Conservation (phyloP, 2,329 filamentous ascomycete genomes). For the Byssothecium circinans region DNA sequence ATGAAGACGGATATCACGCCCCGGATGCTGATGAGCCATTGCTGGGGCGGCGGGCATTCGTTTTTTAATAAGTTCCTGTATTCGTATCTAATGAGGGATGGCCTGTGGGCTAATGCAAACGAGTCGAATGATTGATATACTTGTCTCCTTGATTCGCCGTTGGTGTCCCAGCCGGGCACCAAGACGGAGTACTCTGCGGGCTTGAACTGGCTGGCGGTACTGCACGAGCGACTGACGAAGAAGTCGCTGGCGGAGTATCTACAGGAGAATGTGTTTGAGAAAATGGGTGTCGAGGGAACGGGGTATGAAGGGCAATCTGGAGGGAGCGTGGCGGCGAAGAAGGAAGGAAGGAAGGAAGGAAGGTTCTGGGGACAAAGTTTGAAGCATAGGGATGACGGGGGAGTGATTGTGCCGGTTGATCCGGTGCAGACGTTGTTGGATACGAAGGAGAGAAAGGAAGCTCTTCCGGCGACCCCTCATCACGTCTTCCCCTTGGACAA, state of each 20-base stretch:
- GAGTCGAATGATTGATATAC: conserved; percentile 17
- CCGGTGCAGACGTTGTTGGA: conserved; percentile 14
- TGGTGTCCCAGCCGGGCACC: conserved; percentile 47
- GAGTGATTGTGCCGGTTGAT: conserved; percentile 8
- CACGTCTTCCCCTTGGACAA: conserved; percentile 22
- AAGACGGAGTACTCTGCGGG: conserved; percentile 55
- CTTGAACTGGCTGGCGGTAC: conserved; percentile 53
- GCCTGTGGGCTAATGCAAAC: conserved; percentile 7
- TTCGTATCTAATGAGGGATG: conserved; percentile 17
- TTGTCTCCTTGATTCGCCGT: conserved; percentile 17
- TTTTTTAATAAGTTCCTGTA: conserved; percentile 45
- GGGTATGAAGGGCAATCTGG: conserved; percentile 21
- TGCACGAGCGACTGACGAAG: conserved; percentile 49
- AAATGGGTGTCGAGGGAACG: conserved; percentile 14
- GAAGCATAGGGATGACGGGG: conserved; percentile 49
- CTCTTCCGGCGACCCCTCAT: conserved; percentile 18
- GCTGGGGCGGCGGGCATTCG: conserved; percentile 50
- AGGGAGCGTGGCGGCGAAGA: conserved; percentile 45
- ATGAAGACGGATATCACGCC: conserved; percentile 20
- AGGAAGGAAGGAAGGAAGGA: conserved; percentile 2
- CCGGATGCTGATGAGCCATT: conserved; percentile 52
- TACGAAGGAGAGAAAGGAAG: conserved; percentile 6
- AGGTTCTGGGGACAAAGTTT: conserved; percentile 37
- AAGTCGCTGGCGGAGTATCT: conserved; percentile 35
- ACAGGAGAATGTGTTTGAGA: conserved; percentile 21